Evolutionary conservation across 140 eudicot species (phyloP).

Genomic region (Senecio squalidus): DNA sequence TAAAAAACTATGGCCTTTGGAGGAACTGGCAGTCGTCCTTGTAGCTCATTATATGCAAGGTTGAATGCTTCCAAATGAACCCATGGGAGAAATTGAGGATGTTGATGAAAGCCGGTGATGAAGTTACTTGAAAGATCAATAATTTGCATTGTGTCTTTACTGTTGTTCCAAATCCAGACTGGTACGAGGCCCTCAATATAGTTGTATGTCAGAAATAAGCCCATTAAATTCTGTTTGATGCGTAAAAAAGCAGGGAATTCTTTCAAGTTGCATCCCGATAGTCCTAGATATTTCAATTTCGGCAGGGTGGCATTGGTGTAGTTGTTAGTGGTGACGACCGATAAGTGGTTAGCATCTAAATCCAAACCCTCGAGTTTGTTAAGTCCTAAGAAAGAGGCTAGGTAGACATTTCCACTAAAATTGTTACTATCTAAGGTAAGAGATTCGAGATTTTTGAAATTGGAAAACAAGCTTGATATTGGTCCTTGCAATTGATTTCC

Average conservation of each 20-base stretch:
- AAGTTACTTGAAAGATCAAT: neutral
- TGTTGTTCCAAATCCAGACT: constrained; percentile 17
- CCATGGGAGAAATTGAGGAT: constrained; percentile 25
- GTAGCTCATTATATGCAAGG: constrained; percentile 8
- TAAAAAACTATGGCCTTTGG: constrained; percentile 6
- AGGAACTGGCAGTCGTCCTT: constrained; percentile 28
- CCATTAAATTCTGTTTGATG: constrained; percentile 8
- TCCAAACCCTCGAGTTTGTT: neutral
- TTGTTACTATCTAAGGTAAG: neutral
- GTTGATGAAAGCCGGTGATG: no score
- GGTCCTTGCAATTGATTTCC: constrained; percentile 18
- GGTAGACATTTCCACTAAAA: neutral
- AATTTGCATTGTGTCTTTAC: constrained; percentile 10
- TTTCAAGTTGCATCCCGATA: constrained; percentile 26
- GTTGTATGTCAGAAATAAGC: neutral
- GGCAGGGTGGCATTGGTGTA: constrained; percentile 15
- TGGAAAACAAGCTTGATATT: constrained; percentile 17
- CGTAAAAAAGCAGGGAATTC: constrained; percentile 32
- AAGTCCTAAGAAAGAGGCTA: neutral
- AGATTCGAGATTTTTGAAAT: neutral
- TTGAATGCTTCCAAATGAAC: neutral
- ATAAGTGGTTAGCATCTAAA: neutral
- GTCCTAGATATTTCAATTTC: neutral
- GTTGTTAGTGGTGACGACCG: constrained; percentile 6
- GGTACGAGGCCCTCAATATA: constrained; percentile 25